Conservation (phyloP, 306 rosid genomes). For the Neltuma alba region DNA sequence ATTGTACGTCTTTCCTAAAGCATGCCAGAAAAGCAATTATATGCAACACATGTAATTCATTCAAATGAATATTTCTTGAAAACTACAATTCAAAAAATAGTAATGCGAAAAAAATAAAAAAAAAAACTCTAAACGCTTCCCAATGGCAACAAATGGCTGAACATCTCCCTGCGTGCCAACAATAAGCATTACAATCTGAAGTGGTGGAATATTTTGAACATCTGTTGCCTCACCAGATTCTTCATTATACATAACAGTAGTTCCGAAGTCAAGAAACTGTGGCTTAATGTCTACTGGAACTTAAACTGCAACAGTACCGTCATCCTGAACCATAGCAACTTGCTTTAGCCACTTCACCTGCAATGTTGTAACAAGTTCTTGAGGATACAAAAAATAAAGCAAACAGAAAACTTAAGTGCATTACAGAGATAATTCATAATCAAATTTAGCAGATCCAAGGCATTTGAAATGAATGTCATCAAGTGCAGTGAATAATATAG, state of each 20-base stretch:
- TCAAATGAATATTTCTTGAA: constrained; percentile 20
- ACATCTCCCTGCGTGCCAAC: constrained; percentile 97
- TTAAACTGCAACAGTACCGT: constrained; percentile 76
- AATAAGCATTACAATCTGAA: constrained; percentile 90
- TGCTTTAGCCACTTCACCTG: constrained; percentile 65
- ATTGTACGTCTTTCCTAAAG: constrained; percentile 24
- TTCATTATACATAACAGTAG: constrained; percentile 32
- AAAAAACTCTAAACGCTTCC: constrained; percentile 81
- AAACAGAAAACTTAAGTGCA: constrained; percentile 13
- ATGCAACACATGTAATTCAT: constrained; percentile 10
- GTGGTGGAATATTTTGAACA: constrained; percentile 50
- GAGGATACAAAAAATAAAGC: background rate
- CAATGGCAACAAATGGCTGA: constrained; percentile 94
- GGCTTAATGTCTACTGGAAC: constrained; percentile 60
- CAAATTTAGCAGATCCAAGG: constrained; percentile 32
- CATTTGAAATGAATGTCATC: constrained; percentile 18
- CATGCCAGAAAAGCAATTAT: constrained; percentile 21
- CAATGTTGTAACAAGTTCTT: constrained; percentile 35
- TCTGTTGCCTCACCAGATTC: constrained; percentile 37
- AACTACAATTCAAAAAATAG: constrained; percentile 12
- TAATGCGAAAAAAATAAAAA: constrained; percentile 2
- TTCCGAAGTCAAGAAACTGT: constrained; percentile 43
- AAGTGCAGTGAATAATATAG: constrained; percentile 14
- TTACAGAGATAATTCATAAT: constrained; percentile 1
- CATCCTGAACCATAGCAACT: constrained; percentile 55